These are phyloP conservation scores for Penicillium janthinellum DNA, from an alignment of 2,329 filamentous ascomycete genomes.

Conservation along the genomic window DNA sequence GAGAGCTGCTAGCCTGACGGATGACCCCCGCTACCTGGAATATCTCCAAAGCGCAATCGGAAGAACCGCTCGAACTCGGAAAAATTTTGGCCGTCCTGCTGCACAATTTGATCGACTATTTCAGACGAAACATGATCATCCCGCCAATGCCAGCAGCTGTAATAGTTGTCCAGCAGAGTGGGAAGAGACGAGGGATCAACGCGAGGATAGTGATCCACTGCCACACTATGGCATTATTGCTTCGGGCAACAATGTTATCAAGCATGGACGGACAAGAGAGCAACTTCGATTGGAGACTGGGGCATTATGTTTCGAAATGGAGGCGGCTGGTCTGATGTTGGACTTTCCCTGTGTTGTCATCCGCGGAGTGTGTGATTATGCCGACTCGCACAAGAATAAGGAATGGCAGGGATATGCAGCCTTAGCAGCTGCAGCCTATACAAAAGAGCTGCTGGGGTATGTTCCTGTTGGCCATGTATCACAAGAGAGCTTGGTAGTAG, in stretches of 20 bases:
- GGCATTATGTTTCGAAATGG: conserved; percentile 13
- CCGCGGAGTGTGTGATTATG: conserved; percentile 3
- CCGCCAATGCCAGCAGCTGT: conserved; percentile 2
- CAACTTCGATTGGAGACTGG: conserved; percentile 5
- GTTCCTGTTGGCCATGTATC: conserved; percentile 3
- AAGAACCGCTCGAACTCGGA: conserved; percentile 4
- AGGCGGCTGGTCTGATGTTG: background rate
- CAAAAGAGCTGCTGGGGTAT: conserved; percentile 20
- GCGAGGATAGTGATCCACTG: conserved; percentile 7
- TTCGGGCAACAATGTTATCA: conserved; percentile 20
- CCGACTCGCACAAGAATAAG: conserved; percentile 5
- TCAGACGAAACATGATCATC: conserved; percentile 9
- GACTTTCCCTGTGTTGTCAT: conserved; percentile 2
- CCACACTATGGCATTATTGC: conserved; percentile 23
- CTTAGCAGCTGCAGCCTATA: conserved; percentile 11
- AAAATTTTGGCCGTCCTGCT: conserved; percentile 9
- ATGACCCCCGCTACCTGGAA: conserved; percentile 10
- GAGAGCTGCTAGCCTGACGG: background rate
- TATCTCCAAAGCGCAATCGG: conserved; percentile 14
- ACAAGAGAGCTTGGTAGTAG: conserved; percentile 9
- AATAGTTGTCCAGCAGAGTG: conserved; percentile 10
- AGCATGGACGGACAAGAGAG: conserved; percentile 14
- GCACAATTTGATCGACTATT: conserved; percentile 12
- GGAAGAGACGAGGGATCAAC: conserved; percentile 13
- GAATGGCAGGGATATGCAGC: conserved; percentile 19